Percentiles rank a stretch among this genome's conserved stretches.
Conservation (phyloP, 768 basidiomycete species). For the Imleria badia region DNA sequence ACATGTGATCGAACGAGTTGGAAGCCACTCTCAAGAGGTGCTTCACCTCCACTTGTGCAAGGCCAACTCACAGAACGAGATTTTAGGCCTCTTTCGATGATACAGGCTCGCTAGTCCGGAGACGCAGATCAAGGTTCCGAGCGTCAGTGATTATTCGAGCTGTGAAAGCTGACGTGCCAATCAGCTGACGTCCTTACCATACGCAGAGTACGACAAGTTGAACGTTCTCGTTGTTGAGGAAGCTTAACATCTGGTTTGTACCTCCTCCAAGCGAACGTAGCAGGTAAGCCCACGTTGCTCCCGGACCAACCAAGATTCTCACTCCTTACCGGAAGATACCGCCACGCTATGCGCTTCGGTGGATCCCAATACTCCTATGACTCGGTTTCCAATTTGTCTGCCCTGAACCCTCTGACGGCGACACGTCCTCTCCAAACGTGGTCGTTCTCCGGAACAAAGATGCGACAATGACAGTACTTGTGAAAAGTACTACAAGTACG, state of each 20-base stretch:
- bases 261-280: conserved; percentile 48
- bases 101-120: conserved; percentile 61
- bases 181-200: not conserved
- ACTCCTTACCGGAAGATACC: no score
- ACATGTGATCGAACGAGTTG: conserved; percentile 49
- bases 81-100: conserved; percentile 69
- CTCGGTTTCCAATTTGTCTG: no score
- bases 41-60: conserved; percentile 54
- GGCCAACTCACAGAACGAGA: conserved; percentile 51
- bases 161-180: not conserved
- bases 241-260: conserved; percentile 40
- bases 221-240: conserved; percentile 51
- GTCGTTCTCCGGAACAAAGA: no score
- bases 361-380: no score
- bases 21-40: conserved; percentile 47
- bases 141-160: conserved; percentile 40
- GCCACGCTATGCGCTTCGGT: no score
- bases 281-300: conserved; percentile 36
- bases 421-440: conserved; percentile 35
- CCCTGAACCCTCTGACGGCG: conserved; percentile 14
- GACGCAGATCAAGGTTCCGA: conserved; percentile 41
- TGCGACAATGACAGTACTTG: no score
- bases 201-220: conserved; percentile 48
- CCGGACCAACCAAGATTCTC: no score
- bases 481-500: conserved; percentile 75